Base-by-base conservation (phyloP, 805 yeast genomes). In the Helenozyma baotianmanensis region DNA sequence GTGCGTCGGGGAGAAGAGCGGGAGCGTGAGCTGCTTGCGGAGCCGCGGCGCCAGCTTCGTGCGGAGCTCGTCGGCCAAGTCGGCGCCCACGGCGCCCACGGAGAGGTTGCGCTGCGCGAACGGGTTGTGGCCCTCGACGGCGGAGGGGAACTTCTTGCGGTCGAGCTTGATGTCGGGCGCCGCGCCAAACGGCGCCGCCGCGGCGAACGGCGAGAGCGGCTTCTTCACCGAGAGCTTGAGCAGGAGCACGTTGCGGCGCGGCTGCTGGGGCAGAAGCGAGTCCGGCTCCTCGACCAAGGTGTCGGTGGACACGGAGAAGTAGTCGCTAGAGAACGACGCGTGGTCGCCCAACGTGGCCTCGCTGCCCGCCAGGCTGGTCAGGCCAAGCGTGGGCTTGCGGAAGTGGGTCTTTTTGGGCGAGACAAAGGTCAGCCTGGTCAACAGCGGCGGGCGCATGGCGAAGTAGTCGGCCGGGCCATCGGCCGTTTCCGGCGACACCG, bases 281-380 rank as follows among this genome's bases (percentile, higher is more conserved):
- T 6, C 7, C 12, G 17, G 15, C 3, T 48, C 58, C n/a, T 57
- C 62, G 11, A 59, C 60, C 24, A 60, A 38, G 3, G 65, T 60
- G 11, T 58, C 64, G 1, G 59, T 51, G n/a, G 63, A 57, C 9
- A 42, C 21, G 14, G 45, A 40, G 21, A 46, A 42, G 21, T 43
- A 52, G 22, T 40, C 51, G 32, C 50, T 30, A 4, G 30, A 23
- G 21, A 29, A 35, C 15, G 35, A 23, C n/a, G 18, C 27, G 16
- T 22, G 14, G 12, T 29, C 32, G 8, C 17, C 17, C 13, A 25
- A 31, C 2, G 51, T 46, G 22, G 53, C 45, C 29, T 56, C 58
- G 21, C 62, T 56, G 9, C 48, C 47, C n/a, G 58, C 37, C 28
- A 62, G 52, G 28, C 56, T 48, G 31, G 56, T 44, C 23, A 60